Evolutionary conservation across 805 yeast species (phyloP).

Genomic region (Candida sonorensis): DNA sequence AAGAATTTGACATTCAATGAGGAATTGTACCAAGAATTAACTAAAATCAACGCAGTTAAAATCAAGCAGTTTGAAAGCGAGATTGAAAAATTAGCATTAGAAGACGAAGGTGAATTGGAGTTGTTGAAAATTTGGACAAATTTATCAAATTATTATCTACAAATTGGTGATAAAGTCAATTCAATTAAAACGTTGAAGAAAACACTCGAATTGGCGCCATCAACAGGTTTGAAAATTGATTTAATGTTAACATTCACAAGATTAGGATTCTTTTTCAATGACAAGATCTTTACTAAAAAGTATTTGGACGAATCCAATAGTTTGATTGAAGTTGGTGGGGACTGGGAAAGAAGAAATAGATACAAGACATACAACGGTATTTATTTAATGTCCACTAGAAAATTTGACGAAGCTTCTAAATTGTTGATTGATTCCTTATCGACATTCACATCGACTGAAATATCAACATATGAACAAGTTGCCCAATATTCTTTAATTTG

Average conservation of each 20-base stretch:
- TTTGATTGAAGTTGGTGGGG: conserved; percentile 94
- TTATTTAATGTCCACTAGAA: conserved; percentile 75
- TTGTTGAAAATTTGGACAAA: conserved; percentile 67
- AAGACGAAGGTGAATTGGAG: conserved; percentile 84
- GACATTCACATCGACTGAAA: conserved; percentile 89
- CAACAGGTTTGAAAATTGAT: conserved; percentile 88
- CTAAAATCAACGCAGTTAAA: conserved; percentile 46
- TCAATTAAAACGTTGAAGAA: conserved; percentile 62
- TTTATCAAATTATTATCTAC: conserved; percentile 83
- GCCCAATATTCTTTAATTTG: conserved; percentile 83
- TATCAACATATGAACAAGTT: conserved; percentile 82
- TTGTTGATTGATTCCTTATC: conserved; percentile 86
- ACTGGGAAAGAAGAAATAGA: conserved; percentile 97
- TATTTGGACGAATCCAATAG: conserved; percentile 66
- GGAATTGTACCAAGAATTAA: conserved; percentile 42
- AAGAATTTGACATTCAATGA: conserved; percentile 53
- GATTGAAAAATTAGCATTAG: conserved; percentile 50
- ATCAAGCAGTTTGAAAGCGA: conserved; percentile 46
- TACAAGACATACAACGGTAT: conserved; percentile 89
- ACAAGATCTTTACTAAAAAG: conserved; percentile 59
- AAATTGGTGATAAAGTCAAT: conserved; percentile 71
- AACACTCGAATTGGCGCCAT: conserved; percentile 73
- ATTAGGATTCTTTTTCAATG: conserved; percentile 84
- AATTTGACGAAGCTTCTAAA: conserved; percentile 79
- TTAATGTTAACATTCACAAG: conserved; percentile 74